Evolutionary conservation across 257 asterid genomes (phyloP).

Genomic region (Euphrasia confusa): DNA sequence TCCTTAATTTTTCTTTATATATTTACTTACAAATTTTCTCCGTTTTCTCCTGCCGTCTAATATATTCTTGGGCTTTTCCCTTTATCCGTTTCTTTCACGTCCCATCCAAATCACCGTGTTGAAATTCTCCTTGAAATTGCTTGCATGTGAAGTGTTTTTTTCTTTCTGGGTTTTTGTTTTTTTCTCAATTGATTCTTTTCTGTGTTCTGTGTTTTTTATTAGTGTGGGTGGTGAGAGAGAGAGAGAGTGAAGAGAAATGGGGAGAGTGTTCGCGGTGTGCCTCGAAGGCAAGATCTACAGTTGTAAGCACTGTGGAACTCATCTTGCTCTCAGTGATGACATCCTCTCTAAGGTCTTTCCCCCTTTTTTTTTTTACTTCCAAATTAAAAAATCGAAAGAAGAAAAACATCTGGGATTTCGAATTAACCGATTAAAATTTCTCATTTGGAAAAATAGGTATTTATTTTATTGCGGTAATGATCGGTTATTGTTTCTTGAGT

Average conservation of each 20-base stretch:
- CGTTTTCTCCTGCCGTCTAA: conserved; percentile 9
- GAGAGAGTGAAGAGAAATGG: conserved; percentile 39
- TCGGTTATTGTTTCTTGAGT: background rate
- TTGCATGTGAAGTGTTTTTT: conserved; percentile 12
- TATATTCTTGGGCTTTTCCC: conserved; percentile 1
- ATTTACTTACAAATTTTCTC: conserved; percentile 5
- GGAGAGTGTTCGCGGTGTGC: conserved; percentile 58
- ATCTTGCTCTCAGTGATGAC: conserved; percentile 65
- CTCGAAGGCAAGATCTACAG: conserved; percentile 83
- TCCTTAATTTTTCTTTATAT: background rate
- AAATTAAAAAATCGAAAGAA: conserved; percentile 17
- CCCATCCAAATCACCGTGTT: conserved; percentile 12
- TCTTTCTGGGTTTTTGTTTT: background rate
- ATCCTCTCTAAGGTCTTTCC: conserved; percentile 63
- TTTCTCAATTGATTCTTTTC: conserved; percentile 8
- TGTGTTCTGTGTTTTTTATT: background rate
- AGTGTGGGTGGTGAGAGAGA: conserved; percentile 19
- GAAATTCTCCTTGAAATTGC: conserved; percentile 19
- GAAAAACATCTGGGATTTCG: conserved; percentile 18
- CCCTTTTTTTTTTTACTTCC: conserved; percentile 11
- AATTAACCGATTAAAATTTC: background rate
- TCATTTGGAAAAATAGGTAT: background rate
- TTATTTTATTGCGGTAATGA: background rate
- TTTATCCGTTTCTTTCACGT: conserved; percentile 21
- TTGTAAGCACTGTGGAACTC: conserved; percentile 85